Conservation (phyloP, 768 basidiomycete species). For the Boletus rubroflammeus region DNA sequence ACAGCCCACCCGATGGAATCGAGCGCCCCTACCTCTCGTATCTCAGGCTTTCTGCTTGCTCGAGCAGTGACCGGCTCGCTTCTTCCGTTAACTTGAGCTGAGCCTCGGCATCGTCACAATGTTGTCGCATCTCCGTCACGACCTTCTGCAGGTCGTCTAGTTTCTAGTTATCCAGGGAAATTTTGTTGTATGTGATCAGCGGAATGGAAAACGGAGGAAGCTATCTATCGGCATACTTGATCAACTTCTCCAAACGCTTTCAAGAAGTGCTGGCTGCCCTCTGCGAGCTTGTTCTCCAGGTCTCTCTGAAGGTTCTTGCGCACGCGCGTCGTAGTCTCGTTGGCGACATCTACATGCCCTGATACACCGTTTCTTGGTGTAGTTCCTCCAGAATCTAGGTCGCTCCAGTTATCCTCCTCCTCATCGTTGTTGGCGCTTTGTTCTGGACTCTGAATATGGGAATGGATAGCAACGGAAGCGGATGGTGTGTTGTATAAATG, state of each 20-base stretch:
- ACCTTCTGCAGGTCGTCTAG: constrained; percentile 74
- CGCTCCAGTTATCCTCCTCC: constrained; percentile 30
- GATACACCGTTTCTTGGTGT: constrained; percentile 10
- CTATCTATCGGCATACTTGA: constrained; percentile 53
- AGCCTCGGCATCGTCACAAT: constrained; percentile 80
- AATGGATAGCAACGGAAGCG: constrained; percentile 14
- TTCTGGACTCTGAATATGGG: background rate
- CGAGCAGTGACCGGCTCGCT: constrained; percentile 74
- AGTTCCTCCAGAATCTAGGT: constrained; percentile 11
- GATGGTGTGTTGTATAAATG: constrained; percentile 56
- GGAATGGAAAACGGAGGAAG: background rate
- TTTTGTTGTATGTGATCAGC: background rate
- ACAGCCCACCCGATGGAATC: background rate
- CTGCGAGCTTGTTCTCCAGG: constrained; percentile 77
- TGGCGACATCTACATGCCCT: constrained; percentile 35
- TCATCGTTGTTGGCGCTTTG: constrained; percentile 35
- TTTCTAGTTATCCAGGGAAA: constrained; percentile 51
- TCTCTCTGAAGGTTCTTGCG: constrained; percentile 80
- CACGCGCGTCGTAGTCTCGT: constrained; percentile 68
- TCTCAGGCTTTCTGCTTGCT: constrained; percentile 74
- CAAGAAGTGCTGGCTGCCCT: constrained; percentile 80
- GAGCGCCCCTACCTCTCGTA: constrained; percentile 60
- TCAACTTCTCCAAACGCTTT: constrained; percentile 86
- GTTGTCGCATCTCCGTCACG: constrained; percentile 71
- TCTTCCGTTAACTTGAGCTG: constrained; percentile 73